A percentile compares a stretch with the other conserved stretches of the same genome.
These are phyloP conservation scores for Trypanosomatidae sp. DNA, from an alignment of 208 protist species.

Conservation along the genomic window DNA sequence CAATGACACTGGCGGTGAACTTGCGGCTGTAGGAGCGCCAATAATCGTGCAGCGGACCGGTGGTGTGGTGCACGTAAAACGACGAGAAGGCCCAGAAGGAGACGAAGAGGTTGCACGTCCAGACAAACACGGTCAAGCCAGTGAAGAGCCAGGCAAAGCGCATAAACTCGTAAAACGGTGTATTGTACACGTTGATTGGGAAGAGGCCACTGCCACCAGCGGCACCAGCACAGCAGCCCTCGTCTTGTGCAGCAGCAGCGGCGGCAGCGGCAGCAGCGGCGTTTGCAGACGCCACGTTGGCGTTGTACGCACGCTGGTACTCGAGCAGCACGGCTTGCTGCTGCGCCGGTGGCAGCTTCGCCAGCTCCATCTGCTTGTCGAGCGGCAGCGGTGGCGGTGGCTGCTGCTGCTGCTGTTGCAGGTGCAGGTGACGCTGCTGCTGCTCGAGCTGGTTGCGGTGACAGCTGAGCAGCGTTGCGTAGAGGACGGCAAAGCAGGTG, in stretches of 20 bases:
- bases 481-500: slow-evolving; percentile 32
- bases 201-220: slow-evolving; percentile 7
- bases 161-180: slow-evolving; percentile 73
- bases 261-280: slow-evolving; percentile 1
- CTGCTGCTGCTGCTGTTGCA: neutral
- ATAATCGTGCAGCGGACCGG: slow-evolving; percentile 37
- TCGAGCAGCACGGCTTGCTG: slow-evolving; percentile 31
- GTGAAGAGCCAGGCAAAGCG: slow-evolving; percentile 65
- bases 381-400: slow-evolving; percentile 8
- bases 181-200: slow-evolving; percentile 46
- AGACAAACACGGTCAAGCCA: slow-evolving; percentile 48
- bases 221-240: neutral
- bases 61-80: slow-evolving; percentile 33
- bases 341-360: slow-evolving; percentile 27
- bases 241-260: neutral
- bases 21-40: slow-evolving; percentile 26
- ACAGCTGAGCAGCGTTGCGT: slow-evolving; percentile 29
- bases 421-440: neutral
- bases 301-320: slow-evolving; percentile 10
- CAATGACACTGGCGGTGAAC: slow-evolving; percentile 30
- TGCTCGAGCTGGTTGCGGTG: slow-evolving; percentile 13
- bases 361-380: slow-evolving; percentile 19
- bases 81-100: slow-evolving; percentile 45
- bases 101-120: slow-evolving; percentile 30
- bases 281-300: neutral